phyloP scores from a whole-genome alignment of 495 filamentous ascomycete genomes.

The Aspergillus campestris region DNA sequence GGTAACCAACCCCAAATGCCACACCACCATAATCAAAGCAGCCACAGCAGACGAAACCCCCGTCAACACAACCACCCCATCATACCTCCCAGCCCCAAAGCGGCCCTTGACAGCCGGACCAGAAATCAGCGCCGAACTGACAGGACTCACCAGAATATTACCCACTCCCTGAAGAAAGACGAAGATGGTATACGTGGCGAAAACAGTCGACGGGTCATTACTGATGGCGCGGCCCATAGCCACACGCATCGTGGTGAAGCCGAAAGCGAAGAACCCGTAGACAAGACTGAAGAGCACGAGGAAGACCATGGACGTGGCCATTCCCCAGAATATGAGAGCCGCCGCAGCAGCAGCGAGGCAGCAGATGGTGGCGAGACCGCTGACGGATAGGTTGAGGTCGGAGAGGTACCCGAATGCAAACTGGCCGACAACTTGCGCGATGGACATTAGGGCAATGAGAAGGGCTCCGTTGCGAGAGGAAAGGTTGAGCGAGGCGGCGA shows the following conservation, averaged over 20 bases:
- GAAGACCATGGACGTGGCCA: background rate
- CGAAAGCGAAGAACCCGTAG: constrained; percentile 1
- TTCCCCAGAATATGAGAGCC: background rate
- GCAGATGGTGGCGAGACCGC: background rate
- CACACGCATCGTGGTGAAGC: background rate
- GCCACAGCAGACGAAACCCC: too few relatives aligned
- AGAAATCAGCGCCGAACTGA: too few relatives aligned
- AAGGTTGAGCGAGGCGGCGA: background rate
- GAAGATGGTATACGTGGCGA: too few relatives aligned
- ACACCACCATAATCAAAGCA: too few relatives aligned
- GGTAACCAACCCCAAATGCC: too few relatives aligned
- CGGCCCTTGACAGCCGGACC: too few relatives aligned
- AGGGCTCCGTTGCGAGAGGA: background rate
- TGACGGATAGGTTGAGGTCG: background rate
- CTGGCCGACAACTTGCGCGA: background rate
- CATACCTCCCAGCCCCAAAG: too few relatives aligned
- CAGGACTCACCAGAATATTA: too few relatives aligned
- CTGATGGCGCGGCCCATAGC: background rate
- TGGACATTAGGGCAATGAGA: constrained; percentile 1
- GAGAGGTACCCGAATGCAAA: constrained; percentile 1
- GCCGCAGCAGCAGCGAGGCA: background rate
- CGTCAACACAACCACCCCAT: too few relatives aligned
- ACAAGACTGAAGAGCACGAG: constrained; percentile 1
- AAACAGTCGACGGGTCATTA: background rate
- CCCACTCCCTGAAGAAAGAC: too few relatives aligned